Evolutionary conservation across 2,329 filamentous ascomycete genomes (phyloP), one percentile per base, ranked within the genome.

Genomic region (Exophiala sp.): DNA sequence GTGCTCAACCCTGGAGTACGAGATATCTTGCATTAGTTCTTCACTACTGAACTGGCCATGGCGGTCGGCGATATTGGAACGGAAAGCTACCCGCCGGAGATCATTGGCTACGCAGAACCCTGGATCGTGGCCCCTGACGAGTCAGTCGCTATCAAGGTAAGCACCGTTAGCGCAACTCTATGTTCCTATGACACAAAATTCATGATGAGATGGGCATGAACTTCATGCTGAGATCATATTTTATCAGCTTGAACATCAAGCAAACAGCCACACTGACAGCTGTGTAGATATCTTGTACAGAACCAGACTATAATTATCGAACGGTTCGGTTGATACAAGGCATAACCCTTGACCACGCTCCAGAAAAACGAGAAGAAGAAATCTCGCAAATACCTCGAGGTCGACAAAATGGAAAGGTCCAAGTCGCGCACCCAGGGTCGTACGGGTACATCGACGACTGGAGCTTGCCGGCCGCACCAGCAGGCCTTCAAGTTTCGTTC

Each of bases 41-140:
- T 38, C 35, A 16, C 35, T 8, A 38, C 10, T 16, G 35, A 11
- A 1, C 35, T 38, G 1, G 35, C 35, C 11, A 38, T 38, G 35
- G 14, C 35, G 35, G 11, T 38, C 35, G 5, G 5, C 14, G 35
- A 38, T 12, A 5, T 38, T 38, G 35, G 35, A 38, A 38, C 5
- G 14, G 35, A 38, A 11, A 12, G 35, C 35, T 52, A 58, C 33
- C 52, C 47, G 2, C 29, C 52, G 5, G 57, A 59, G 36, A 59
- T 59, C 40, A 59, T 49, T 12, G 57, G 57, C 7, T 59, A 59
- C 40, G 54, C 43, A 3, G 54, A 59, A 12, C 57, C 57, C 4
- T 59, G 57, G 57, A 59, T 59, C 8, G 46, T 24, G 5, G 24
- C 14, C 9, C 57, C 57, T 6, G 56, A 53, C 1, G 56, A 56